Evolutionary conservation across 2,329 filamentous ascomycete species (phyloP).

Genomic region (Cladosporium velox): DNA sequence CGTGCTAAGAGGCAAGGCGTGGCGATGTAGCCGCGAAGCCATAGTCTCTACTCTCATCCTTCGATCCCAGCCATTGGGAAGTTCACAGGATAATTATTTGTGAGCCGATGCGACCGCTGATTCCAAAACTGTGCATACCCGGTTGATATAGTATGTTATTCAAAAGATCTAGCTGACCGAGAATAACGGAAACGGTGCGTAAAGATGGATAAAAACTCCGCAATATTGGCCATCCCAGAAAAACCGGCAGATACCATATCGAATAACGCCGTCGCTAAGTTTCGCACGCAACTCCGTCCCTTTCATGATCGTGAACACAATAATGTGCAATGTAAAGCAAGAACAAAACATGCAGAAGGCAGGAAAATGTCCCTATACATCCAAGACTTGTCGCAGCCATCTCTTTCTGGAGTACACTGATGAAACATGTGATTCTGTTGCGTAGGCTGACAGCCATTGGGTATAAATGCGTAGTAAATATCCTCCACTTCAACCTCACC

Average conservation of each 20-base stretch:
- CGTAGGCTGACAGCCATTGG: neutral
- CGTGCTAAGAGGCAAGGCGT: neutral
- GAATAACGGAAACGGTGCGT: neutral
- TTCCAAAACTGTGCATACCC: neutral
- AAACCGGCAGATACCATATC: neutral
- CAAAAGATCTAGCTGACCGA: neutral
- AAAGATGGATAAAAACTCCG: neutral
- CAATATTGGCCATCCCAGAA: neutral
- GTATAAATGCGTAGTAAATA: neutral
- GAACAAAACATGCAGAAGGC: neutral
- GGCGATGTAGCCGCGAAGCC: neutral
- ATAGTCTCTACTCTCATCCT: neutral
- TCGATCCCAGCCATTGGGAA: neutral
- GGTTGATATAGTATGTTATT: neutral
- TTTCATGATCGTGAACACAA: neutral
- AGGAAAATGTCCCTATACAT: neutral
- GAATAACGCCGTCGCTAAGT: neutral
- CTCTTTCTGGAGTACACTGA: neutral
- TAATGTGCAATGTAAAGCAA: neutral
- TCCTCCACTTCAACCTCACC: neutral
- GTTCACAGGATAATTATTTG: neutral
- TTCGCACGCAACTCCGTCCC: neutral
- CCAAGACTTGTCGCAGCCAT: neutral
- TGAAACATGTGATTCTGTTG: neutral
- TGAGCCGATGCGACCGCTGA: neutral